phyloP scores from a whole-genome alignment of 73 alveolate genomes.

The Paramecium pentaurelia region DNA sequence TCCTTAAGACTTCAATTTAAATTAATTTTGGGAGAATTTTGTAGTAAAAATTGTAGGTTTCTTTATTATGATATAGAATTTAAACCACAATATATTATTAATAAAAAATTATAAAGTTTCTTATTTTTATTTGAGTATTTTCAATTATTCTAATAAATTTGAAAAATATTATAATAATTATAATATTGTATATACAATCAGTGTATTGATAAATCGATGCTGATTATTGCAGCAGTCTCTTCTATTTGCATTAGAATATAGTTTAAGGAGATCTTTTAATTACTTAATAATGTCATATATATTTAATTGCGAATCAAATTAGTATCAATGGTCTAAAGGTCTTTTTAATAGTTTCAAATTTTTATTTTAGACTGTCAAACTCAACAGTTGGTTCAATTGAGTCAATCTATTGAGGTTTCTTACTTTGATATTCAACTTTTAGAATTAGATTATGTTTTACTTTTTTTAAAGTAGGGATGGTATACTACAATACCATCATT shows the following conservation, averaged over 20 bases:
- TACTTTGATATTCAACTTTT: neutral
- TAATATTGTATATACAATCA: neutral
- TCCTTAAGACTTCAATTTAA: no score
- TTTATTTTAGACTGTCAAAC: neutral
- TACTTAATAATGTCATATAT: neutral
- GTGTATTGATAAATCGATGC: neutral
- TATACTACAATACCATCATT: neutral
- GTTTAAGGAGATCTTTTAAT: neutral
- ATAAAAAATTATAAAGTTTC: no score
- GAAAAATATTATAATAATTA: neutral
- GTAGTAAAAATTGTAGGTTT: neutral
- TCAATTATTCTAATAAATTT: neutral
- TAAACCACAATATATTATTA: no score
- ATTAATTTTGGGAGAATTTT: no score
- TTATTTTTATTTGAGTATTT: no score
- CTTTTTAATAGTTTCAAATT: conserved; percentile 15
- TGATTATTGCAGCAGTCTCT: neutral
- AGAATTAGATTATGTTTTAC: neutral
- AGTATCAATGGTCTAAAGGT: conserved; percentile 33
- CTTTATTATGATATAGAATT: neutral
- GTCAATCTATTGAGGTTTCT: neutral
- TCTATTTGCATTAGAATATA: neutral
- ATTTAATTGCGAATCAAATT: neutral
- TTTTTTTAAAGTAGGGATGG: conserved; percentile 7
- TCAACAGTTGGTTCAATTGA: neutral